Base-by-base conservation (phyloP, 2,329 filamentous ascomycete species). In the Fusarium papillatum region DNA sequence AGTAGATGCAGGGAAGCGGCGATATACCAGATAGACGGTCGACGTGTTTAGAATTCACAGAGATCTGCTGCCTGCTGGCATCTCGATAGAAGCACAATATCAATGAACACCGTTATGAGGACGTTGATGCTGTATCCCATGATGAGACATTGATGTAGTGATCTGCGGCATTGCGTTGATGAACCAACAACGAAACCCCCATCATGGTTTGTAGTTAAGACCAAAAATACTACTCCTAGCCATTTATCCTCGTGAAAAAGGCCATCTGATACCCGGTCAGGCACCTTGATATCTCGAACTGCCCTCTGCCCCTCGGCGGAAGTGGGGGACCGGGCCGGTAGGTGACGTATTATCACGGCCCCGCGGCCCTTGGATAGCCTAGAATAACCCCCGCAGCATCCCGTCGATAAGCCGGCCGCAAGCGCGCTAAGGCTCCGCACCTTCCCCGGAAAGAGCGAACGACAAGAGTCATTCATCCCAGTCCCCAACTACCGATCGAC, bases 1-100 rank as follows among this genome's bases (percentile, higher is more conserved):
- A 96, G 88, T 96, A 92, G 83, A 69, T 38, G 19, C 24, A 66
- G 11, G 7, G 39, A 34, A 17, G 36, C 61, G 22, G 22, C 24
- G 46, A 66, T 60, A 22, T 39, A 26, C 10, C 34, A 29, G 29
- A 48, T 68, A 74, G 60, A 69, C 59, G 50, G 38, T 34, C 36
- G 60, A 59, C 17, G 59, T 59, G 60, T 60, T 62, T 72, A 73
- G 71, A 74, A 62, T 63, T 64, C 64, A 73, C 62, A 41, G 60
- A 75, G 68, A 65, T 70, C 68, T 70, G 59, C 43, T 72, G 53
- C 53, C 29, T 63, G 38, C 17, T 34, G 70, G 65, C 60, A 59
- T 67, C 48, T 62, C 34, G 55, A 69, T 66, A 70, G 71, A 76
- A 72, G 61, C 67, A 31, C 50, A 66, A 26, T 26, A 48, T 26